Percentiles rank a stretch among this genome's conserved stretches.
Evolutionary conservation across 805 yeast species (phyloP).

Genomic region (Clavispora santaluciae): DNA sequence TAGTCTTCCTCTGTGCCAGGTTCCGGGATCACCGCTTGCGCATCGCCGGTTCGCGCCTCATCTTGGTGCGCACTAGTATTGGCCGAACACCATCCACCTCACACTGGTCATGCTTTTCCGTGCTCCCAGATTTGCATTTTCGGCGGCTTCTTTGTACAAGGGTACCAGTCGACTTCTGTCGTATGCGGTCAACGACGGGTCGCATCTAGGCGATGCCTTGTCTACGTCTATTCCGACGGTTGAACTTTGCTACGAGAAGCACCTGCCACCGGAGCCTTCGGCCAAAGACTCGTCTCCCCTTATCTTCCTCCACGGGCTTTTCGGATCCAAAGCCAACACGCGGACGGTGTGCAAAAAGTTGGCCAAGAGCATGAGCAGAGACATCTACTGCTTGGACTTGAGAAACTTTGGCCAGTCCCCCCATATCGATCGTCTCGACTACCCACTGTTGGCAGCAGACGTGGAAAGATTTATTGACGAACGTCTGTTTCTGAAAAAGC

Average conservation of each 20-base stretch:
- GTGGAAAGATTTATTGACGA: slow-evolving; percentile 66
- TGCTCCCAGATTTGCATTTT: neutral
- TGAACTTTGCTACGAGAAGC: slow-evolving; percentile 48
- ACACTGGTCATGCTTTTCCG: neutral
- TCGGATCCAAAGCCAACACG: slow-evolving; percentile 81
- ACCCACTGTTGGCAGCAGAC: slow-evolving; percentile 78
- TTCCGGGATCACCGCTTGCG: too few species aligned
- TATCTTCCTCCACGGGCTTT: slow-evolving; percentile 80
- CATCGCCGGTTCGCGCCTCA: too few species aligned
- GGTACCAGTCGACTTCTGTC: neutral
- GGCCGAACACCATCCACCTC: neutral
- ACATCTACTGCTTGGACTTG: slow-evolving; percentile 68
- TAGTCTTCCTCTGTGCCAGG: too few species aligned
- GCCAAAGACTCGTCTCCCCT: slow-evolving; percentile 50
- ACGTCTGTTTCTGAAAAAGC: slow-evolving; percentile 31
- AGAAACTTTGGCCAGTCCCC: slow-evolving; percentile 95
- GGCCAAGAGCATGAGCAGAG: slow-evolving; percentile 44
- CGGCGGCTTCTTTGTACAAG: neutral
- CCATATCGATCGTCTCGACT: slow-evolving; percentile 64
- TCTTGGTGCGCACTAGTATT: neutral
- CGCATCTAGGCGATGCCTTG: slow-evolving; percentile 29
- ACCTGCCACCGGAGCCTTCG: slow-evolving; percentile 23
- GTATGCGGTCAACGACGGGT: slow-evolving; percentile 6
- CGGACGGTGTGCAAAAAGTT: slow-evolving; percentile 68
- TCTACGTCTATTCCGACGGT: slow-evolving; percentile 45